These are phyloP conservation scores for Allium cepa DNA, from an alignment of 106 monocot species.

Conservation along the genomic window DNA sequence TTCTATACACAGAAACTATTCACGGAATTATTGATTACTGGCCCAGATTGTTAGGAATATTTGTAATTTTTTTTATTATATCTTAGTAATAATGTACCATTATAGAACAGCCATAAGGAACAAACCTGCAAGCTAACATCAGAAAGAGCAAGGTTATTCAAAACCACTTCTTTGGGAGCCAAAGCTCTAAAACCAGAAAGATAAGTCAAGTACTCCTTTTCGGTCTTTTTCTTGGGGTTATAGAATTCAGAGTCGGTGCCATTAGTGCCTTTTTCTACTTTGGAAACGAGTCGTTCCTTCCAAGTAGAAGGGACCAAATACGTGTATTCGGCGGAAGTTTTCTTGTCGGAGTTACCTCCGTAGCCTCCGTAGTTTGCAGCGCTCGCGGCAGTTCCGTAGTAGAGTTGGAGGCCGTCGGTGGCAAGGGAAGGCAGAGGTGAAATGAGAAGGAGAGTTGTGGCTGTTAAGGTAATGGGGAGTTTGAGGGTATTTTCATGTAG, in stretches of 20 bases:
- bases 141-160: conserved; percentile 80
- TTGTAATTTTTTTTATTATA: too few relatives aligned
- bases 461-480: conserved; percentile 33
- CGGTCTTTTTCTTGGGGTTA: conserved; percentile 80
- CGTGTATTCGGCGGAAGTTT: conserved; percentile 81
- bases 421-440: conserved; percentile 10
- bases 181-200: conserved; percentile 66
- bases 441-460: conserved; percentile 18
- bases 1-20: too few relatives aligned
- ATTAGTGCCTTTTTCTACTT: conserved; percentile 97
- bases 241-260: conserved; percentile 98
- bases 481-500: background rate
- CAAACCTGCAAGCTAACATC: conserved; percentile 60
- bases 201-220: conserved; percentile 89
- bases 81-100: too few relatives aligned
- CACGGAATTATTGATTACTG: too few relatives aligned
- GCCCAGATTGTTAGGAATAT: too few relatives aligned
- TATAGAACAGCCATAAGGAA: too few relatives aligned
- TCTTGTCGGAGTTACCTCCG: conserved; percentile 88
- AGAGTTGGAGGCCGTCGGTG: conserved; percentile 36
- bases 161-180: conserved; percentile 68
- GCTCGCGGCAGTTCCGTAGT: conserved; percentile 97
- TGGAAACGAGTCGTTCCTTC: conserved; percentile 92
- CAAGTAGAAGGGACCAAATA: conserved; percentile 84
- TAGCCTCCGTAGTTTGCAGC: conserved; percentile 98